Base-by-base conservation (phyloP, 805 yeast species). In the Barnettozyma salicaria region DNA sequence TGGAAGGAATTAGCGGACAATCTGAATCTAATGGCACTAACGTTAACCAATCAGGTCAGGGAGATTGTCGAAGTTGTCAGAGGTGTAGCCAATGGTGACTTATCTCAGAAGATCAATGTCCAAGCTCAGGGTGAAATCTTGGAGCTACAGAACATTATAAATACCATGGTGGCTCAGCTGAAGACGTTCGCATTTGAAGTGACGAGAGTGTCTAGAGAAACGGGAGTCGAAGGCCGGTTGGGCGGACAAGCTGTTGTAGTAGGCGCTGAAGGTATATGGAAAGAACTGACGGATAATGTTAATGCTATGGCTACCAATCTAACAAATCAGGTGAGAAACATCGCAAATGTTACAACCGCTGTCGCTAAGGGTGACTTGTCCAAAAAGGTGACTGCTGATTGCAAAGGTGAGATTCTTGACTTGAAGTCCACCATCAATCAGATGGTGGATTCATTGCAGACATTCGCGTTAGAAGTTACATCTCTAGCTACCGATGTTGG, bases 401-500 rank as follows among this genome's bases (percentile, higher is more conserved):
- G 95, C 24, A 90, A 85, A 58, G 95, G 95, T 39, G 95, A 86
- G 56, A 83, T 85, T 48, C 68, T 85, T 47, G 92, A 88, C 42
- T 71, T 86, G 55, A 86, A 86, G 53, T 75, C 80, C 42, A 86
- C 95, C 7, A 86, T 86, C 63, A 86, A 86, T 59, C 82, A 83
- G 64, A 86, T 86, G 95, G 95, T 86, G 71, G 95, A 86, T 58
- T 78, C 90, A 31, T 72, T 86, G 53, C 92, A 84, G 55, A 79
- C 85, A 36, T 86, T 86, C 58, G 95, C 95, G 10, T 72, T 80
- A 16, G 95, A 86, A 59, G 95, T 86, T 38, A 82, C 95, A 2
- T 73, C 86, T 49, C 90, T 86, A 34, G 95, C 95, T n/a, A 78
- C 86, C 42, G 95, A 86, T 67, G 95, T 86, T 49, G 95, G 95